Conservation (phyloP, 768 basidiomycete genomes). For the Plicaturopsis crispa region DNA sequence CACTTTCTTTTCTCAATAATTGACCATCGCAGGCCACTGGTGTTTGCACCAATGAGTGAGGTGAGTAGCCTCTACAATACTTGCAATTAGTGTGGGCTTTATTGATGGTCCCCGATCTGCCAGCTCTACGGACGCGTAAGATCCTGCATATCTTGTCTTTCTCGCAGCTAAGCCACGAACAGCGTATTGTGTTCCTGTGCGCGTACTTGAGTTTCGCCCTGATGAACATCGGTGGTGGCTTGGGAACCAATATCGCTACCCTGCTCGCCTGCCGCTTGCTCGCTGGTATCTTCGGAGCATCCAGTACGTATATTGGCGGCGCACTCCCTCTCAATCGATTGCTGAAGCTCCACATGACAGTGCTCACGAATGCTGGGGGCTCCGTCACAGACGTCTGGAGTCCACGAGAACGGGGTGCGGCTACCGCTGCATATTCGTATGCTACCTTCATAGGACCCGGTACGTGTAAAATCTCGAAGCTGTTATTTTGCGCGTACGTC, state of each 20-base stretch:
- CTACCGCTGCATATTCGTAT: conserved; percentile 50
- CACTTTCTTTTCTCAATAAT: background rate
- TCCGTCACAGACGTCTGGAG: conserved; percentile 53
- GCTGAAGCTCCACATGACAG: conserved; percentile 20
- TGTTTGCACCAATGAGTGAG: conserved; percentile 57
- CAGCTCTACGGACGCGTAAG: too few species aligned
- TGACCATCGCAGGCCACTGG: conserved; percentile 31
- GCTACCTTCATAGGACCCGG: conserved; percentile 54
- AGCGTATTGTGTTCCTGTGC: conserved; percentile 49
- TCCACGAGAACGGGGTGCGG: conserved; percentile 50
- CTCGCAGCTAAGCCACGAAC: too few species aligned
- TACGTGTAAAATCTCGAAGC: too few species aligned
- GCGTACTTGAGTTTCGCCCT: conserved; percentile 43
- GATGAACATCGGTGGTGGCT: conserved; percentile 46
- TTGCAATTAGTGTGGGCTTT: too few species aligned
- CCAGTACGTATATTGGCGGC: conserved; percentile 31
- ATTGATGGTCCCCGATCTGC: too few species aligned
- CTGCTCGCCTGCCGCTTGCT: conserved; percentile 46
- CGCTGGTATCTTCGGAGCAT: conserved; percentile 52
- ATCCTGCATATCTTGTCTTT: too few species aligned
- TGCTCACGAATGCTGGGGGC: conserved; percentile 52
- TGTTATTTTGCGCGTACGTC: too few species aligned
- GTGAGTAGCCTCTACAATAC: conserved; percentile 22
- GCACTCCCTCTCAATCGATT: conserved; percentile 4
- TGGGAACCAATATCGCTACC: conserved; percentile 39